These are phyloP conservation scores for Erodium texanum DNA, from an alignment of 441 rosid species.

Conservation along the genomic window DNA sequence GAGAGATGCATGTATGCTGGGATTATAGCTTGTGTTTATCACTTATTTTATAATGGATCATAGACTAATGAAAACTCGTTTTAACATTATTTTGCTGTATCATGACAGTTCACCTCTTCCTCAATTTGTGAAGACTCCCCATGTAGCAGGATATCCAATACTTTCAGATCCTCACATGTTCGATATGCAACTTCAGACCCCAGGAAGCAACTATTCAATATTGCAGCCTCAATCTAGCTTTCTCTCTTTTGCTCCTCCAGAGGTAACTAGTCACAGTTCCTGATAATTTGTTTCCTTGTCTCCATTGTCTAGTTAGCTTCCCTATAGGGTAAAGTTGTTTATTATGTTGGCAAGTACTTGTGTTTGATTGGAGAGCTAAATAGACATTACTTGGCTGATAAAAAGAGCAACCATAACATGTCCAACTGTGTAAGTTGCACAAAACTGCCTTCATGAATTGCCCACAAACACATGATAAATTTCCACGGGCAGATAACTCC, in stretches of 20 bases:
- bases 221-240: conserved; percentile 35
- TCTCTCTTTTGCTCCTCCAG: conserved; percentile 87
- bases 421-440: too few relatives aligned
- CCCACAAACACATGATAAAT: too few relatives aligned
- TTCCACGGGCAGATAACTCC: too few relatives aligned
- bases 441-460: too few relatives aligned
- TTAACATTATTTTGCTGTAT: conserved; percentile 2
- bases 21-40: not conserved
- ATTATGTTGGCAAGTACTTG: not conserved
- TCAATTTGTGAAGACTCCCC: conserved; percentile 38
- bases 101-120: conserved; percentile 60
- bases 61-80: not conserved
- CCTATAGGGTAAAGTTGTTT: not conserved
- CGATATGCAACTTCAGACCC: conserved; percentile 32
- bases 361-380: not conserved
- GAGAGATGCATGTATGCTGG: conserved; percentile 48
- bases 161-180: conserved; percentile 56
- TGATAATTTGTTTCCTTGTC: not conserved
- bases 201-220: conserved; percentile 28
- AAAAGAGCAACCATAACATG: too few relatives aligned
- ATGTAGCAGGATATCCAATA: conserved; percentile 54
- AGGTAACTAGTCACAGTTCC: conserved; percentile 31
- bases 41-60: not conserved
- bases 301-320: not conserved
- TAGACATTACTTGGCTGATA: not conserved